Conservation (phyloP, 2,329 filamentous ascomycete genomes). For the Ophiostoma novo-ulmi region DNA sequence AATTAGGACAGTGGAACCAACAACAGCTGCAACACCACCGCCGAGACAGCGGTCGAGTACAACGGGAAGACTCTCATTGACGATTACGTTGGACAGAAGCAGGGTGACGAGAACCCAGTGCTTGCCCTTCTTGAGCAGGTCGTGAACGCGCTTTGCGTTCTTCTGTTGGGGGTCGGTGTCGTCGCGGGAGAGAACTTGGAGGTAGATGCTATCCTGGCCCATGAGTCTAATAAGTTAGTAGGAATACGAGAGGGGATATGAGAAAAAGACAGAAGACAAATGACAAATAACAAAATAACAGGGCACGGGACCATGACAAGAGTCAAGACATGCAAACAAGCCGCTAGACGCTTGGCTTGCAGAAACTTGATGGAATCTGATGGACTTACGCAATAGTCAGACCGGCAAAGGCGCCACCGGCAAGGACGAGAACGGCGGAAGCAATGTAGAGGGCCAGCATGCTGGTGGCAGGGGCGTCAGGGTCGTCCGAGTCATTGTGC, state of each 20-base stretch:
- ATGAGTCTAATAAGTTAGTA: slow-evolving; percentile 42
- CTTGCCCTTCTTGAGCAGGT: slow-evolving; percentile 79
- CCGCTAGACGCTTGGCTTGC: slow-evolving; percentile 11
- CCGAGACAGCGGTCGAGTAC: slow-evolving; percentile 90
- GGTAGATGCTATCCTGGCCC: slow-evolving; percentile 87
- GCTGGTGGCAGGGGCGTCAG: slow-evolving; percentile 55
- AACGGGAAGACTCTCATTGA: slow-evolving; percentile 93
- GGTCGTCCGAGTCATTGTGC: slow-evolving; percentile 41
- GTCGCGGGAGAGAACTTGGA: slow-evolving; percentile 87
- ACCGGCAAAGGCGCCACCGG: slow-evolving; percentile 89
- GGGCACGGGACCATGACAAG: not conserved
- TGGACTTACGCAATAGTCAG: slow-evolving; percentile 72
- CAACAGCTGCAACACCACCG: slow-evolving; percentile 87
- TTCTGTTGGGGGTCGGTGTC: slow-evolving; percentile 78
- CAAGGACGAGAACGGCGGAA: slow-evolving; percentile 74
- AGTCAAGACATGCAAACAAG: slow-evolving; percentile 9
- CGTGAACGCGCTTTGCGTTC: slow-evolving; percentile 76
- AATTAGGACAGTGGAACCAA: slow-evolving; percentile 89
- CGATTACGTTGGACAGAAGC: slow-evolving; percentile 92
- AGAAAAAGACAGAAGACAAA: not conserved
- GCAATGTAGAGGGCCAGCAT: slow-evolving; percentile 77
- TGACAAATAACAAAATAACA: not conserved
- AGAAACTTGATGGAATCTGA: not conserved
- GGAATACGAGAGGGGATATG: not conserved
- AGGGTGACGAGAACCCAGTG: slow-evolving; percentile 97